Evolutionary conservation across 2,329 filamentous ascomycete genomes (phyloP).

Genomic region (Alternaria tenuissima): DNA sequence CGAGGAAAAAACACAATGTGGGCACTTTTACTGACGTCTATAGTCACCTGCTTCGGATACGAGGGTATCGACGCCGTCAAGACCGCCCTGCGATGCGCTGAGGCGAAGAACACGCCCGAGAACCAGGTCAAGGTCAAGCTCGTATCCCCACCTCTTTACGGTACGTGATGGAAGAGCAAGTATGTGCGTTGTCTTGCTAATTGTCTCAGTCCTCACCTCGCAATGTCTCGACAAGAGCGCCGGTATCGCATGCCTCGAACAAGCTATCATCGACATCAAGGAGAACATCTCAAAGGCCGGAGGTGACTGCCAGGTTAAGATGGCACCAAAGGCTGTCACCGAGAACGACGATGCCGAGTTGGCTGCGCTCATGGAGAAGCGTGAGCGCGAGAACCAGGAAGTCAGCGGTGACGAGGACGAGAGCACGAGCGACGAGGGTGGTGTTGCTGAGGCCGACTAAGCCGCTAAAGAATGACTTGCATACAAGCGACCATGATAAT

Average conservation of each 20-base stretch:
- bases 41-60: conserved; percentile 70
- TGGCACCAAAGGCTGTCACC: conserved; percentile 98
- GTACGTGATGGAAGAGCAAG: conserved; percentile 23
- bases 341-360: conserved; percentile 98
- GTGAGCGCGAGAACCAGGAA: conserved; percentile 95
- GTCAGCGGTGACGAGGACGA: conserved; percentile 97
- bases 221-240: conserved; percentile 92
- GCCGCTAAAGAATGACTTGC: conserved; percentile 15
- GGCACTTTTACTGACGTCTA: conserved; percentile 17
- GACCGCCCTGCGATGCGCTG: conserved; percentile 86
- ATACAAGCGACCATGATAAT: conserved; percentile 24
- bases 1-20: conserved; percentile 66
- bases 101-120: conserved; percentile 89
- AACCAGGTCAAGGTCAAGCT: conserved; percentile 98
- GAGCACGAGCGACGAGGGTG: conserved; percentile 92
- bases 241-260: conserved; percentile 84
- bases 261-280: conserved; percentile 87
- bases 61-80: conserved; percentile 99
- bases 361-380: conserved; percentile 98
- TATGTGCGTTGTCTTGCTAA: conserved; percentile 21
- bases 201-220: conserved; percentile 76
- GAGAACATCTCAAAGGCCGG: conserved; percentile 79
- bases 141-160: conserved; percentile 93
- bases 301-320: conserved; percentile 88
- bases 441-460: conserved; percentile 49